These are phyloP conservation scores for Pezicula radicicola DNA, from an alignment of 2,329 filamentous ascomycete species.

Conservation along the genomic window DNA sequence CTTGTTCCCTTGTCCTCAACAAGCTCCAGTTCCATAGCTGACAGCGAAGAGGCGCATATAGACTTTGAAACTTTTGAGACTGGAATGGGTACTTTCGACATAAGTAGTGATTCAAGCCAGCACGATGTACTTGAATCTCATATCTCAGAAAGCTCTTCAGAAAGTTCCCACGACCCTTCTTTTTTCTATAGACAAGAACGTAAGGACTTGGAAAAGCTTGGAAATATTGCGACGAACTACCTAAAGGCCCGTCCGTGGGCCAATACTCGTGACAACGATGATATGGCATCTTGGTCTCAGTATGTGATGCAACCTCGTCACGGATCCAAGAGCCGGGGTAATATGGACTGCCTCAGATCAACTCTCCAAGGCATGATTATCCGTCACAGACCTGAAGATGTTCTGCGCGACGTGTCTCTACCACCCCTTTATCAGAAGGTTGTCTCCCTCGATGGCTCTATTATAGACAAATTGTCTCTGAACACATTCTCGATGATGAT, in stretches of 20 bases:
- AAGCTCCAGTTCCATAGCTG: not conserved
- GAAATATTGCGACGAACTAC: conserved; percentile 66
- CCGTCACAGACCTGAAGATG: conserved; percentile 71
- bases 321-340: conserved; percentile 49
- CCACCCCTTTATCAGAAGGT: conserved; percentile 71
- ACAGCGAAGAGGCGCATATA: not conserved
- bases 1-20: not conserved
- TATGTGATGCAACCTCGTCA: conserved; percentile 64
- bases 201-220: conserved; percentile 63
- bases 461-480: conserved; percentile 77
- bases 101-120: too few relatives aligned
- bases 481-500: conserved; percentile 86
- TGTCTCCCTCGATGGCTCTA: conserved; percentile 74
- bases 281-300: conserved; percentile 64
- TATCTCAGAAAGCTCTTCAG: not conserved
- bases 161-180: conserved; percentile 36
- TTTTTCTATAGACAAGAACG: conserved; percentile 44
- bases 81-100: too few relatives aligned
- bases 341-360: conserved; percentile 59
- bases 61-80: too few relatives aligned
- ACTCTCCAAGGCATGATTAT: conserved; percentile 79
- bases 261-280: conserved; percentile 54
- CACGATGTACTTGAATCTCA: too few relatives aligned
- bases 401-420: conserved; percentile 60
- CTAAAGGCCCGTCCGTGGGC: conserved; percentile 78